Conservation (phyloP, 2,329 filamentous ascomycete species). For the Aspergillus quadrilineatus region DNA sequence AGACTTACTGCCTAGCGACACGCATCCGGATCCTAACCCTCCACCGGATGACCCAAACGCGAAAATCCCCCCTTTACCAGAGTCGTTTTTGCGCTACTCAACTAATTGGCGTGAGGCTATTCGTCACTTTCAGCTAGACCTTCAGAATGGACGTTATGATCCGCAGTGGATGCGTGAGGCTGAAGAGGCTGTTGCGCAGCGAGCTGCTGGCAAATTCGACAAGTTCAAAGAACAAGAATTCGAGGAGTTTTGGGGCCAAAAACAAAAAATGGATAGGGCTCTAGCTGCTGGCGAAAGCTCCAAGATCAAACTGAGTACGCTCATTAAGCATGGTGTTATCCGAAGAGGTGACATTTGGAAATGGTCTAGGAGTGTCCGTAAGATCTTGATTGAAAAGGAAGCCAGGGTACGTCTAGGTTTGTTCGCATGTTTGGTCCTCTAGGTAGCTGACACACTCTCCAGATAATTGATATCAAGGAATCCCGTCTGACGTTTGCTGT, state of each 20-base stretch:
- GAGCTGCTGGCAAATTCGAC: slow-evolving; percentile 57
- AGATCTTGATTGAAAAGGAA: slow-evolving; percentile 44
- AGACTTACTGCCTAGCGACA: slow-evolving; percentile 42
- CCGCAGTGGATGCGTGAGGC: slow-evolving; percentile 59
- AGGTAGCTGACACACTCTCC: neutral
- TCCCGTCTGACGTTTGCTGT: slow-evolving; percentile 37
- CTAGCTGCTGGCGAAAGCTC: slow-evolving; percentile 44
- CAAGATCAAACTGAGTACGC: slow-evolving; percentile 38
- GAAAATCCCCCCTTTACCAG: slow-evolving; percentile 40
- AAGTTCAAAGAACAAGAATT: slow-evolving; percentile 55
- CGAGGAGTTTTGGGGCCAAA: slow-evolving; percentile 60
- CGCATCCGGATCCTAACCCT: slow-evolving; percentile 35
- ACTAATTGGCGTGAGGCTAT: slow-evolving; percentile 54
- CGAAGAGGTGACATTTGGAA: slow-evolving; percentile 44
- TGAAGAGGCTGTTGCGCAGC: slow-evolving; percentile 51
- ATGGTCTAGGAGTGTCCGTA: slow-evolving; percentile 30
- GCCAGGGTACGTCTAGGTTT: slow-evolving; percentile 33
- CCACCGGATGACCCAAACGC: slow-evolving; percentile 28
- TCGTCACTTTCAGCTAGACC: slow-evolving; percentile 56
- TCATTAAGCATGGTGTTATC: slow-evolving; percentile 39
- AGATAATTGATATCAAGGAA: slow-evolving; percentile 38
- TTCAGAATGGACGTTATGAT: slow-evolving; percentile 56
- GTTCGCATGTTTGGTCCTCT: neutral
- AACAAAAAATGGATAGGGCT: slow-evolving; percentile 39
- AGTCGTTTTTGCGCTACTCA: slow-evolving; percentile 45